Conservation (phyloP, 2,329 filamentous ascomycete species). For the Epichloe brachyelytri region DNA sequence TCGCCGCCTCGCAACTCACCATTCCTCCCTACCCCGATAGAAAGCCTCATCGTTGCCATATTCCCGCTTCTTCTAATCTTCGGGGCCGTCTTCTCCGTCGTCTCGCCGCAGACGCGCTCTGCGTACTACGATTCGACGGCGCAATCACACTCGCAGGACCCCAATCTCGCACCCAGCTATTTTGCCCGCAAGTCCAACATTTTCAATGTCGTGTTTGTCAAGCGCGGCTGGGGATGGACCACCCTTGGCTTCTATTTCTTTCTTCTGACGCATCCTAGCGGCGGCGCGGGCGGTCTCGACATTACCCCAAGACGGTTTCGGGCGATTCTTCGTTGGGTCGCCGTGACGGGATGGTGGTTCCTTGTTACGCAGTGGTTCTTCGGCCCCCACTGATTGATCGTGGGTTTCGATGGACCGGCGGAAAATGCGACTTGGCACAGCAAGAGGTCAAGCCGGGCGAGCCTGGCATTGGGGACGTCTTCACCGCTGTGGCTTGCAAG, state of each 20-base stretch:
- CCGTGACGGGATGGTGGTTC: slow-evolving; percentile 70
- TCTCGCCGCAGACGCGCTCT: slow-evolving; percentile 59
- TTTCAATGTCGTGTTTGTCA: slow-evolving; percentile 89
- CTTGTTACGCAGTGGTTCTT: slow-evolving; percentile 95
- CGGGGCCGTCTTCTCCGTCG: slow-evolving; percentile 65
- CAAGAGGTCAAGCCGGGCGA: slow-evolving; percentile 33
- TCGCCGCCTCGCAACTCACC: slow-evolving; percentile 32
- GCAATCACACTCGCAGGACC: slow-evolving; percentile 49
- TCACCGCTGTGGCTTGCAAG: slow-evolving; percentile 73
- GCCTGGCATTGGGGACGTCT: slow-evolving; percentile 34
- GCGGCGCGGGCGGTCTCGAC: slow-evolving; percentile 18
- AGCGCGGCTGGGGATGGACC: slow-evolving; percentile 89
- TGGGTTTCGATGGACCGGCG: slow-evolving; percentile 77
- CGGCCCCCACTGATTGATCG: slow-evolving; percentile 82
- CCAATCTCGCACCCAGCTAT: slow-evolving; percentile 57
- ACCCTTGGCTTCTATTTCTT: slow-evolving; percentile 62
- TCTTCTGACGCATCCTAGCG: slow-evolving; percentile 50
- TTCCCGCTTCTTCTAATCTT: slow-evolving; percentile 72
- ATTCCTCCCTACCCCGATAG: slow-evolving; percentile 56
- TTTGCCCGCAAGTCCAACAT: slow-evolving; percentile 90
- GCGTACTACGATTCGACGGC: slow-evolving; percentile 47
- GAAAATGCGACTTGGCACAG: slow-evolving; percentile 56
- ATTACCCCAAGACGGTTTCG: slow-evolving; percentile 30
- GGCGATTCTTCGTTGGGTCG: slow-evolving; percentile 53
- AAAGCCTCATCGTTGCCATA: slow-evolving; percentile 48